Conservation (phyloP, 306 rosid genomes). For the Vigna radiata region DNA sequence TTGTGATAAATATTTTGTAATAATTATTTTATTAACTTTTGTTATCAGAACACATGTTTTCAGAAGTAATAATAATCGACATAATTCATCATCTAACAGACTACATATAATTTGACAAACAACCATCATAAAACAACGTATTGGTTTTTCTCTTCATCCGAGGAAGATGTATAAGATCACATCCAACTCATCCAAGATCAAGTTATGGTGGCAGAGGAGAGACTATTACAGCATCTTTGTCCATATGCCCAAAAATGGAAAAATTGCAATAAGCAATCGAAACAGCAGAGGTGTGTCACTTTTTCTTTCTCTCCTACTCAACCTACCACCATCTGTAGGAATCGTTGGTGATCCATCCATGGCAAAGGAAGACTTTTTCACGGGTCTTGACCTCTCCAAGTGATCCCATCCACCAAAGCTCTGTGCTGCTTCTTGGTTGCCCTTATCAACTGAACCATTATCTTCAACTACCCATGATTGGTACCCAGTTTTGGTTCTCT, state of each 20-base stretch:
- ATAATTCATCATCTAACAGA: constrained; percentile 24
- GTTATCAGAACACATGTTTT: too few relatives aligned
- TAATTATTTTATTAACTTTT: too few relatives aligned
- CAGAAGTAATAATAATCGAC: constrained; percentile 8
- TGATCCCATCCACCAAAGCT: constrained; percentile 95
- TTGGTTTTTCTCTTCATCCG: constrained; percentile 33
- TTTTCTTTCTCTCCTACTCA: constrained; percentile 72
- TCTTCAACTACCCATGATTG: constrained; percentile 83
- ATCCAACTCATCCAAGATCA: constrained; percentile 32
- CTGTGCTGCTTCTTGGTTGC: constrained; percentile 42
- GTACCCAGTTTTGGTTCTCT: constrained; percentile 52
- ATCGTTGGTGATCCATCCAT: constrained; percentile 46
- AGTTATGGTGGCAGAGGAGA: constrained; percentile 2
- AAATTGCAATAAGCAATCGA: constrained; percentile 84
- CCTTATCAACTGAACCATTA: constrained; percentile 52
- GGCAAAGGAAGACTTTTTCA: constrained; percentile 47
- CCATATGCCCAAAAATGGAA: constrained; percentile 93
- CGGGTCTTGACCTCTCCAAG: constrained; percentile 61
- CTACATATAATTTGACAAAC: neutral
- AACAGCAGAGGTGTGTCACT: constrained; percentile 77
- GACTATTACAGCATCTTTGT: constrained; percentile 74
- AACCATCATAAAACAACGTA: neutral
- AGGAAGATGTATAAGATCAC: constrained; percentile 32
- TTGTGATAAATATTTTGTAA: too few relatives aligned
- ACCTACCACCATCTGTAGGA: constrained; percentile 57